Evolutionary conservation across 345 rosid species (phyloP), one percentile per base, ranked within the genome.

Genomic region (Heritiera fomes): DNA sequence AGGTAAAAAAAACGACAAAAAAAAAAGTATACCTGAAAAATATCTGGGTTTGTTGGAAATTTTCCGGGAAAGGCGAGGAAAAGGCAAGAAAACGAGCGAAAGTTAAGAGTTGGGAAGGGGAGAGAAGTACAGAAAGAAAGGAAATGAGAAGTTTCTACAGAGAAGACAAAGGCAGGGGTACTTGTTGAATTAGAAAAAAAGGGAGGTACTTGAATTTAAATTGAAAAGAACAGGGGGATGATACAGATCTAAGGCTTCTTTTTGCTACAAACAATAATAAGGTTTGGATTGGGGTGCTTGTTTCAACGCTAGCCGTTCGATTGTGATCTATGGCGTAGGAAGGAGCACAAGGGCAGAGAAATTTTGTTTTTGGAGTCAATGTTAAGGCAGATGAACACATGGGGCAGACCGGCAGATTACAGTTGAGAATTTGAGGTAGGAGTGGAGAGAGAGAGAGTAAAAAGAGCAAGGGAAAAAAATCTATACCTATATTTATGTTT

Each of bases 1-100:
- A 73, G 34, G 18, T 73, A 55, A 55, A 18, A 72, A 72, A 73
- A 55, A 53, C 76, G 76, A 73, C 63, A 55, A 72, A 43, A 72
- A 12, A 61, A 30, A 40, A 52, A 15, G 32, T 10, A 0, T 73
- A 73, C 76, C 76, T 34, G 17, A 73, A 46, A 40, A 72, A 17
- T 4, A 17, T 34, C 61, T 11, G 30, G 20, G 46, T 17, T 13
- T 18, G 1, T 38, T n/a, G 46, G 59, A 53, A 62, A 23, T 28
- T 62, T 28, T 62, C 66, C 40, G 40, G 47, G 49, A 53, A 53
- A 72, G 47, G 5, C 2, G 47, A 73, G 32, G 62, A 14, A 73
- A 73, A 53, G 34, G 75, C 17, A n/a, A 38, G 76, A 55, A 73
- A 32, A 56, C 61, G 8, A 56, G 28, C 2, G 28, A 56, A 62